Evolutionary conservation across 371 early-diverging fungal species (phyloP).

Genomic region (Rhizopus delemar): DNA sequence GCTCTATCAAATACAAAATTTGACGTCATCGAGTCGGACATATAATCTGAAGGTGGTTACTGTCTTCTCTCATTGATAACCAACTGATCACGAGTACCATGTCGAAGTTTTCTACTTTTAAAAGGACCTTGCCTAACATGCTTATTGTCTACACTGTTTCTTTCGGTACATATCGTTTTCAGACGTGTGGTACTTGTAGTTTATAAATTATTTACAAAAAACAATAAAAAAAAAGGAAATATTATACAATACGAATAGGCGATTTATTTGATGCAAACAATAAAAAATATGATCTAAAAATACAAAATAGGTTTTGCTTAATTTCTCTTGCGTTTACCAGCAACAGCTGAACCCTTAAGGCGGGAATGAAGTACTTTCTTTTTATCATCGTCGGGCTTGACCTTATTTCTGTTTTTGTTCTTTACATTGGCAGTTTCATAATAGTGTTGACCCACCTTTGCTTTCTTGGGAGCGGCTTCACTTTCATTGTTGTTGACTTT

Average conservation of each 20-base stretch:
- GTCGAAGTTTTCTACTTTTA: too few relatives aligned
- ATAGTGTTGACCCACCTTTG: conserved; percentile 82
- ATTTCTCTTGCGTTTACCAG: conserved; percentile 47
- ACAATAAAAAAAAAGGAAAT: not conserved
- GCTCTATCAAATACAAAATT: not conserved
- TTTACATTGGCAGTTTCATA: conserved; percentile 92
- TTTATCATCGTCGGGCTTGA: conserved; percentile 60
- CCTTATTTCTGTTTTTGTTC: conserved; percentile 84
- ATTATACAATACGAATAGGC: not conserved
- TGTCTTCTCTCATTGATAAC: too few relatives aligned
- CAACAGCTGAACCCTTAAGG: conserved; percentile 42
- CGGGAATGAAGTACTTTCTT: conserved; percentile 50
- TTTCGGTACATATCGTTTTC: too few relatives aligned
- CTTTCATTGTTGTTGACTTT: conserved; percentile 37
- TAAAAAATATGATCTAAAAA: not conserved
- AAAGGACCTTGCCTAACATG: too few relatives aligned
- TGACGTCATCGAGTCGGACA: not conserved
- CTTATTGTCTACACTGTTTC: too few relatives aligned
- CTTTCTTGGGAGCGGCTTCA: conserved; percentile 49
- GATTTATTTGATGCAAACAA: too few relatives aligned
- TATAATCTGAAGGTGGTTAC: too few relatives aligned
- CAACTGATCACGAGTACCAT: too few relatives aligned
- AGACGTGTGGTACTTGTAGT: too few relatives aligned
- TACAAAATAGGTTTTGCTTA: conserved; percentile 7
- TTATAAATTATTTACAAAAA: too few relatives aligned